Conservation (phyloP, 2,329 filamentous ascomycete genomes). For the Paraconiothyrium brasiliense region DNA sequence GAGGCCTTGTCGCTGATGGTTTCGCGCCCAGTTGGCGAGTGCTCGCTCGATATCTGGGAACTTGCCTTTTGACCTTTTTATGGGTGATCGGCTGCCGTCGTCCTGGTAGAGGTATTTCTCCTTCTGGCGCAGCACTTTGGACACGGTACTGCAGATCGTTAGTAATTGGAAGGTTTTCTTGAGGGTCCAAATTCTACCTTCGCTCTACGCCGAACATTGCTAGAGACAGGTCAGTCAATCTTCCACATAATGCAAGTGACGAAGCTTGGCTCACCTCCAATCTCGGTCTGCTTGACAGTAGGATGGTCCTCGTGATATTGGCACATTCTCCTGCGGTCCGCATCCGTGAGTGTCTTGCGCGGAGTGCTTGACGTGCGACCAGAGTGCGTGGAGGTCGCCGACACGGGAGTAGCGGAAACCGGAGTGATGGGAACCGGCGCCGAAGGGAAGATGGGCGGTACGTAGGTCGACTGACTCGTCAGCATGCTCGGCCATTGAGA, state of each 20-base stretch:
- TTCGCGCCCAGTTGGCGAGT: slow-evolving; percentile 85
- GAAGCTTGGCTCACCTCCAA: slow-evolving; percentile 72
- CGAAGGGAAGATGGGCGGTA: slow-evolving; percentile 48
- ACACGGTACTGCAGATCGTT: slow-evolving; percentile 80
- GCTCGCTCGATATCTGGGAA: slow-evolving; percentile 92
- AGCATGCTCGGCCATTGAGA: slow-evolving; percentile 54
- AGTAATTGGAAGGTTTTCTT: slow-evolving; percentile 24
- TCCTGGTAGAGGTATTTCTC: slow-evolving; percentile 90
- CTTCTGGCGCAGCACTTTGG: slow-evolving; percentile 92
- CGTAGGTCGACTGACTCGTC: slow-evolving; percentile 53
- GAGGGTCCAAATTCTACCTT: slow-evolving; percentile 70
- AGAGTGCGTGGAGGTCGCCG: slow-evolving; percentile 50
- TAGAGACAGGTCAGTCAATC: slow-evolving; percentile 52
- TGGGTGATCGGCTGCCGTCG: slow-evolving; percentile 79
- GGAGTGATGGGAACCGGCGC: slow-evolving; percentile 50
- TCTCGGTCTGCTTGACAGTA: slow-evolving; percentile 92
- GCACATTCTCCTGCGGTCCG: slow-evolving; percentile 92
- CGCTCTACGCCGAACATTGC: slow-evolving; percentile 94
- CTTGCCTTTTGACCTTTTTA: slow-evolving; percentile 85
- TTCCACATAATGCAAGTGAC: slow-evolving; percentile 27
- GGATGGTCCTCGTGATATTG: slow-evolving; percentile 91
- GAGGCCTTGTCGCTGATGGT: slow-evolving; percentile 79
- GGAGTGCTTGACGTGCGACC: slow-evolving; percentile 66
- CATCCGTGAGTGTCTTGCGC: slow-evolving; percentile 87
- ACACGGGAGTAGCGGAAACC: slow-evolving; percentile 51